Evolutionary conservation across 345 rosid species (phyloP), one percentile per base, ranked within the genome.

Genomic region (Adansonia digitata): DNA sequence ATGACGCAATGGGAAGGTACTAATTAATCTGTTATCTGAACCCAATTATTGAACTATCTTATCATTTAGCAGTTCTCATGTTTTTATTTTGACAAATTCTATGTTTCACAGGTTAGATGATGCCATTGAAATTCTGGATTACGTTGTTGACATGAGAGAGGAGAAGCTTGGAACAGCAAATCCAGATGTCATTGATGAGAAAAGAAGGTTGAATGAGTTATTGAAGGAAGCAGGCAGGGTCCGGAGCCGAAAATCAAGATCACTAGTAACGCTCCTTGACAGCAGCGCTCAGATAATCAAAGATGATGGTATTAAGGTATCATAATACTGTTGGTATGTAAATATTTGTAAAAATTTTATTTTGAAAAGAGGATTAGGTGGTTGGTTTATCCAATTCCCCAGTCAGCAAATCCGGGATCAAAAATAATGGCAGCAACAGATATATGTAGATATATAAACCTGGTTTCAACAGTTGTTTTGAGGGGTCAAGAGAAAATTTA

Each of bases 1-100:
- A 93, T 77, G 99, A 95, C 78, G 99, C 99, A 37, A 91, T 95
- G 94, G 99, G 99, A 71, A 93, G 99, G 99, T 95, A 77, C 24
- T 40, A 37, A 26, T 13, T 65, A 24, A 11, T 22, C 62, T 26
- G 59, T 53, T 22, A 20, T 22, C 59, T 53, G 26, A 20, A 53
- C 59, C 18, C 4, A 51, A 51, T 9, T 35, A 0, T 27, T 9
- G 22, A 8, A 18, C 5, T 42, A 7, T 18, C 5, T n/a, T 22
- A 35, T 1, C 29, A 22, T 48, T 17, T 69, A 39, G 11, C 68
- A 0, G 43, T 17, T 79, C 24, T 40, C 69, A 46, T 68, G 73
- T 10, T 57, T 34, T 7, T 5, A 1, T 57, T 27, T 24, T 55
- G n/a, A 11, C 1, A 34, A 72, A 72, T 71, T 49, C 6, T 78